Base-by-base conservation (phyloP, 495 filamentous ascomycete species). In the Gamarada debralockiae region DNA sequence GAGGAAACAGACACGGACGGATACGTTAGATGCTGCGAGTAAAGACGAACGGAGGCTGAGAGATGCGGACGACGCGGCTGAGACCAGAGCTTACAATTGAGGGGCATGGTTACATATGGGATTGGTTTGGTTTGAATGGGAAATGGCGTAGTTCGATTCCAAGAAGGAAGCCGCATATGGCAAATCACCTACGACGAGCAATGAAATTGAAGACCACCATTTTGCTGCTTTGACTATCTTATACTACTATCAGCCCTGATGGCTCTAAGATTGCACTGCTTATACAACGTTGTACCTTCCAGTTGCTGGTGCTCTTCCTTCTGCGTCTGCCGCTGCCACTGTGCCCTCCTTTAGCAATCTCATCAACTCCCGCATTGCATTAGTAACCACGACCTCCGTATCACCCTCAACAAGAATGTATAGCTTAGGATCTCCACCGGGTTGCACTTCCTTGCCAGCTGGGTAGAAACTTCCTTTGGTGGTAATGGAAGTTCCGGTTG, bases 391-490 rank as follows among this genome's bases (percentile, higher is more conserved):
- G 43, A 95, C 70, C 67, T 98, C 93, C 0, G 95, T 97, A 66
- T 98, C 93, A 18, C 93, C 93, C 63, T 98, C 93, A 29, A 98
- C 95, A 31, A 98, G 76, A 61, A 98, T 96, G 64, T 98, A 98
- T 52, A 97, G 73, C 72, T 97, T 97, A 8, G 93, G 86, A 43
- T 86, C 83, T 37, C 83, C 85, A 20, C 81, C 83, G 1, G 85
- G 67, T 33, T 77, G 80, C 6, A 88, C 89, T 52, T 86, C 83
- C 67, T 93, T 96, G 48, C 92, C 93, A 1, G 83, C 43, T 1
- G 85, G 67, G 58, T 97, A 97, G 69, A 86, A 97, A 50, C 73
- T 92, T 50, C 93, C 93, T 70, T 99, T 99, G 39, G 90, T 97
- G 0, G 93, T 99, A 68, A 99, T 99, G 3, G 89, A 95, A 6